Evolutionary conservation across 2,329 filamentous ascomycete species (phyloP), one percentile per base, ranked within the genome.

Genomic region (Ciborinia camelliae): DNA sequence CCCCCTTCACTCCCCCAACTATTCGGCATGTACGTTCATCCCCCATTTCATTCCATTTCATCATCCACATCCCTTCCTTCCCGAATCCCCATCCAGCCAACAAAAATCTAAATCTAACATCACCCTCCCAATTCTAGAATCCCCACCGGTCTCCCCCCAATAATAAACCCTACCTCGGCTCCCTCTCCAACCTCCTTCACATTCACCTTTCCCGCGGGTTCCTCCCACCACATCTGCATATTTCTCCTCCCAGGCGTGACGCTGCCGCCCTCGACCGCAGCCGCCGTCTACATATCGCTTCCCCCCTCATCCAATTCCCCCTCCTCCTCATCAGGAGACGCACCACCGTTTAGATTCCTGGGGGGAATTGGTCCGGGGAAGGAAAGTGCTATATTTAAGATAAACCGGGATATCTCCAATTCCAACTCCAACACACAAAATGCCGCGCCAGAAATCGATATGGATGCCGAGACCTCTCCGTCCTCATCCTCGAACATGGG

Each of bases 291-390:
- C 79, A 84, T 96, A 55, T 89, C 93, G 69, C 79, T 89, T n/a
- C 75, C 78, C 62, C 76, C 70, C 75, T 71, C 77, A 66, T 76
- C 57, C 14, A n/a, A 43, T 14, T n/a, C n/a, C n/a, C n/a, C n/a
- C n/a, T n/a, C n/a, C n/a, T n/a, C n/a, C n/a, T 15, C 64, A 10
- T 75, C 79, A 39, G 70, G 75, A 7, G 75, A 3, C 1, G 23
- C 15, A 9, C 57, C 57, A 3, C 51, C 59, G 18, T 96, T 96
- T 79, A 87, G 84, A 66, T 91, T 99, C 72, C 86, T 98, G 5
- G 95, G 96, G 68, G 95, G 89, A 57, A 88, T 99, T 64, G 93
- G 91, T 1, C 88, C 90, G 43, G 92, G 93, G 64, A 97, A 97
- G 75, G 92, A 95, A 71, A 94, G 90, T 70, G 92, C 93, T 43